A percentile compares a stretch with the other conserved stretches of the same genome.
Conservation (phyloP, 2,329 filamentous ascomycete genomes). For the Penicillium frequentans region DNA sequence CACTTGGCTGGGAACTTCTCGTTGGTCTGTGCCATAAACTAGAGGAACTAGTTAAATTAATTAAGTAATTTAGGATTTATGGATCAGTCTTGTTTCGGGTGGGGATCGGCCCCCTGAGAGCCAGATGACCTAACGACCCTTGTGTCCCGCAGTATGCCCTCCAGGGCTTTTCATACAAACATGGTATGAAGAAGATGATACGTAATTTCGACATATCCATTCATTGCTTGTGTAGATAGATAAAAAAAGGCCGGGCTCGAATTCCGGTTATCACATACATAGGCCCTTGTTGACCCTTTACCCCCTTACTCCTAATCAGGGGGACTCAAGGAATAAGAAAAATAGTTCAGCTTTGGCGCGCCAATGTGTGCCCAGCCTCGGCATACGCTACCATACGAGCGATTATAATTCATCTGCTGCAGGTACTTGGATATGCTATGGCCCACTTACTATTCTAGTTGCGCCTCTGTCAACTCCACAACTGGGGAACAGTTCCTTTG, state of each 20-base stretch:
- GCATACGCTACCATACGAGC: neutral
- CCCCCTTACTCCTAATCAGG: neutral
- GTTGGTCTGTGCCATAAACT: neutral
- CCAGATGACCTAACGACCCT: neutral
- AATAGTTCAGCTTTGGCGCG: neutral
- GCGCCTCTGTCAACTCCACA: neutral
- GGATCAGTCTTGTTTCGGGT: neutral
- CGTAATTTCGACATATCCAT: neutral
- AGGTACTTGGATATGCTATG: neutral
- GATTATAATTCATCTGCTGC: neutral
- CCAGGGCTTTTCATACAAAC: neutral
- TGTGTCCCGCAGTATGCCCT: neutral
- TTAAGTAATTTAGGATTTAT: neutral
- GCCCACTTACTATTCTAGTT: neutral
- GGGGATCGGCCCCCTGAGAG: neutral
- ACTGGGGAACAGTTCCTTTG: constrained; percentile 14
- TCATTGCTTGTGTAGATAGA: neutral
- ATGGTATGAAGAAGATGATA: neutral
- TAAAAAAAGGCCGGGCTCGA: neutral
- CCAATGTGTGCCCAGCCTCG: neutral
- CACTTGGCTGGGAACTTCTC: neutral
- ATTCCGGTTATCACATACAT: neutral
- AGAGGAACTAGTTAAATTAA: neutral
- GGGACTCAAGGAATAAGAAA: neutral
- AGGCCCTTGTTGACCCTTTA: neutral